A percentile compares a stretch with the other conserved stretches of the same genome.
phyloP scores from a whole-genome alignment of 2,329 filamentous ascomycete species.

The Claviceps paspali region DNA sequence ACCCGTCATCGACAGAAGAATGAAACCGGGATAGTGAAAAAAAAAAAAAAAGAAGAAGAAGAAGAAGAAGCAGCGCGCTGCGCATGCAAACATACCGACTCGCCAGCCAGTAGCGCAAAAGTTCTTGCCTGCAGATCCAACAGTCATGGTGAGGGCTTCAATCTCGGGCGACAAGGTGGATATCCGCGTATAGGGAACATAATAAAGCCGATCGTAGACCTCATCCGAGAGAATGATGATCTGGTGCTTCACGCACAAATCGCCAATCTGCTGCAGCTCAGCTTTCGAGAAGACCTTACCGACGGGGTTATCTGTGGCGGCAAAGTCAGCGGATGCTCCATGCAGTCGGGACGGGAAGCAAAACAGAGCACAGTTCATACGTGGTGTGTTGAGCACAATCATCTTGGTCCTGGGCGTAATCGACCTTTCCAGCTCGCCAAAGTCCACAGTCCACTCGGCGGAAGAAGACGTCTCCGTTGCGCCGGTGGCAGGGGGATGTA shows the following conservation, averaged over 20 bases:
- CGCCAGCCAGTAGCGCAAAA: constrained; percentile 98
- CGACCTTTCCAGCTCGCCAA: constrained; percentile 63
- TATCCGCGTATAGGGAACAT: constrained; percentile 86
- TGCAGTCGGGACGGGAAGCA: neutral
- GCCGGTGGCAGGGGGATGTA: constrained; percentile 75
- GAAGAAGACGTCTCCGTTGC: constrained; percentile 68
- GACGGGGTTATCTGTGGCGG: constrained; percentile 66
- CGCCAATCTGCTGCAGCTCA: constrained; percentile 72
- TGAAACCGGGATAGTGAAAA: too few relatives aligned
- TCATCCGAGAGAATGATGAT: constrained; percentile 87
- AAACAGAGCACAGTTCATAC: too few relatives aligned
- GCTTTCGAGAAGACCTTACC: constrained; percentile 84
- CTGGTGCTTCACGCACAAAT: constrained; percentile 81
- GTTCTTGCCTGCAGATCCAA: constrained; percentile 93
- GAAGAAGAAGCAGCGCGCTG: neutral
- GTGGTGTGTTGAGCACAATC: constrained; percentile 76
- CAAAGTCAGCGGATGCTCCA: neutral
- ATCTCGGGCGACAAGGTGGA: constrained; percentile 84
- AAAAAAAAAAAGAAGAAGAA: neutral
- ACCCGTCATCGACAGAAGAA: too few relatives aligned
- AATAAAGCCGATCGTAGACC: constrained; percentile 91
- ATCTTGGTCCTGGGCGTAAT: constrained; percentile 86
- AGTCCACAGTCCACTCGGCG: constrained; percentile 76
- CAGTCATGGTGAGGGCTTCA: constrained; percentile 74
- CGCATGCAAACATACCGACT: constrained; percentile 45